Evolutionary conservation across 2,329 filamentous ascomycete genomes (phyloP).

Genomic region (Aspergillus sp.): DNA sequence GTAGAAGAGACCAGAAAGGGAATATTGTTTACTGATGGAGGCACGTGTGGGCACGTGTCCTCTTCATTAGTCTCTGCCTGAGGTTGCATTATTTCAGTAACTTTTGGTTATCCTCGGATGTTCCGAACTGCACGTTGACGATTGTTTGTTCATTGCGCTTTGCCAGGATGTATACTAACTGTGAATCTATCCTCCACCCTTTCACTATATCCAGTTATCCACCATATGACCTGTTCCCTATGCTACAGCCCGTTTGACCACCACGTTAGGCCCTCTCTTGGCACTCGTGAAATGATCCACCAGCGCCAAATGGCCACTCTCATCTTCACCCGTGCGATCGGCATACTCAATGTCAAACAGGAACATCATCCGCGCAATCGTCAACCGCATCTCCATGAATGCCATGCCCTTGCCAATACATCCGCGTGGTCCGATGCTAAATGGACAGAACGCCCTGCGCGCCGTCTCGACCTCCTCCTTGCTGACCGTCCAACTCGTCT

Average conservation of each 20-base stretch:
- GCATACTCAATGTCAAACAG: slow-evolving; percentile 40
- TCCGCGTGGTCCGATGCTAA: slow-evolving; percentile 42
- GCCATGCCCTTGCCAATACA: slow-evolving; percentile 47
- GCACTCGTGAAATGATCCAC: slow-evolving; percentile 40
- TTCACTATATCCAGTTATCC: neutral
- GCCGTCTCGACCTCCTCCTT: slow-evolving; percentile 54
- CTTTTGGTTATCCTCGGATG: neutral
- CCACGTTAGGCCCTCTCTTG: slow-evolving; percentile 39
- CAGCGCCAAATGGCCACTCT: slow-evolving; percentile 34
- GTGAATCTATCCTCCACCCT: neutral
- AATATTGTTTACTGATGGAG: neutral
- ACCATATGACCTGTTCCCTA: neutral
- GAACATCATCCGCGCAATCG: slow-evolving; percentile 39
- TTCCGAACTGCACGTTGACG: neutral
- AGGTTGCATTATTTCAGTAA: neutral
- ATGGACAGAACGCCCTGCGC: slow-evolving; percentile 69
- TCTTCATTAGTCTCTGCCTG: neutral
- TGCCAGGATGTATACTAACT: too few species aligned
- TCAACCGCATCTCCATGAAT: slow-evolving; percentile 43
- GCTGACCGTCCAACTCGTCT: slow-evolving; percentile 38
- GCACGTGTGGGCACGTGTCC: slow-evolving; percentile 6
- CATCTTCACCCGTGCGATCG: slow-evolving; percentile 35
- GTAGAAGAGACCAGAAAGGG: too few species aligned
- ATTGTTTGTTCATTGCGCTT: neutral
- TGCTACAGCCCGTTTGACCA: slow-evolving; percentile 10